Conservation (phyloP, 352 stramenopile species). For the Pythium scleroteichum region DNA sequence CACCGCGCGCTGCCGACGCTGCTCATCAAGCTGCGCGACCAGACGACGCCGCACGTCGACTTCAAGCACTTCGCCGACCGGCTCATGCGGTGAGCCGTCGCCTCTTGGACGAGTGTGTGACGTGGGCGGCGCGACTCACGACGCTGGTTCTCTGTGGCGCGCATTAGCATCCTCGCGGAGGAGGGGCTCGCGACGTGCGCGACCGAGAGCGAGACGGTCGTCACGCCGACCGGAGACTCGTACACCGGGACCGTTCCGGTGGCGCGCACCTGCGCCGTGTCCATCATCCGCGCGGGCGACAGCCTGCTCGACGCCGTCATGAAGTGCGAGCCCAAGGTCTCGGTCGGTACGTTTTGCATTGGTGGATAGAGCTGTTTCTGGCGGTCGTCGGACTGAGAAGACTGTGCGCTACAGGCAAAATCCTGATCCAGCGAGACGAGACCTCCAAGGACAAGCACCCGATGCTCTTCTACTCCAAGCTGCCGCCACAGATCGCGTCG, state of each 20-base stretch:
- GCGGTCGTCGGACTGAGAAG: too few species aligned
- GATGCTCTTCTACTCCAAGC: conserved; percentile 94
- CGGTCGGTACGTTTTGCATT: conserved; percentile 54
- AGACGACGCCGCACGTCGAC: conserved; percentile 60
- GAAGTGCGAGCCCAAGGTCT: conserved; percentile 76
- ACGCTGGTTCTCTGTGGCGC: too few species aligned
- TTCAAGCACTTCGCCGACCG: conserved; percentile 84
- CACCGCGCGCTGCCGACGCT: conserved; percentile 64
- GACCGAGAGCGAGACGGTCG: conserved; percentile 49
- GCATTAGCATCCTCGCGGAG: conserved; percentile 75
- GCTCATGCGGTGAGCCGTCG: conserved; percentile 64
- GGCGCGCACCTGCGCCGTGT: conserved; percentile 88
- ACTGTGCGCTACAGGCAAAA: conserved; percentile 84
- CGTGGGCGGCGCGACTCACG: too few species aligned
- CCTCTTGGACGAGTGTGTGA: too few species aligned
- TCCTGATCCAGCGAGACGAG: conserved; percentile 97
- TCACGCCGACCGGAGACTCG: conserved; percentile 69
- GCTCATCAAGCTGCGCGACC: conserved; percentile 74
- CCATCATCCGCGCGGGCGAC: conserved; percentile 93
- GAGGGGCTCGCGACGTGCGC: conserved; percentile 71
- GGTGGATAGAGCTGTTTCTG: too few species aligned
- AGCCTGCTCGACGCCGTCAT: conserved; percentile 91
- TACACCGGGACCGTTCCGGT: conserved; percentile 54
- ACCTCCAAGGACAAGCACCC: conserved; percentile 79
- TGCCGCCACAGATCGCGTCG: conserved; percentile 81